Evolutionary conservation across 2,329 filamentous ascomycete genomes (phyloP), one percentile per base, ranked within the genome.

Genomic region (Didymella pinodella): DNA sequence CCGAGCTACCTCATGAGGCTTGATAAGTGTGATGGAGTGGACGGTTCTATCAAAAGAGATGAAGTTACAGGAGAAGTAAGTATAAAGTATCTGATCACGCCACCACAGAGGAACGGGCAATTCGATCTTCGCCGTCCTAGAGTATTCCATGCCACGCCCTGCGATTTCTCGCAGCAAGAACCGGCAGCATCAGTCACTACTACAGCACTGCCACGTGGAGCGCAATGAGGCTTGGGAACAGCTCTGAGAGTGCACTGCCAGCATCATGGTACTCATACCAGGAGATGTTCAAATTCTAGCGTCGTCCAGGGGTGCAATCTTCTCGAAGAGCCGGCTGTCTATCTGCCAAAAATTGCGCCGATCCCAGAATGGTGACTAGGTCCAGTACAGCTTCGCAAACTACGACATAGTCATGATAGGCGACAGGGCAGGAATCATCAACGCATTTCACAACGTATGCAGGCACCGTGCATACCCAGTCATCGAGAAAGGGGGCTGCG

Each of bases 281-380:
- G n/a, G 73, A 71, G 12, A 74, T 80, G 65, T 82, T 79, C 54
- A 72, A 80, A 60, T 73, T 82, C 7, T 80, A 82, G 57, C 70
- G 80, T 10, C 75, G 18, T 18, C 18, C 18, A 18, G 18, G 18
- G 18, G 80, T 4, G 77, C 80, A 14, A 78, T 82, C 45, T 82
- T 82, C 62, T 78, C 74, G 0, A 69, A 71, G 26, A 69, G 67
- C 31, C 77, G 75, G 75, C 65, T 75, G 18, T 65, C 77, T 44
- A 64, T 77, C 31, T 73, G 74, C 6, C 75, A 76, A 44, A 63
- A 65, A 38, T 60, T 59, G 5, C 70, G 75, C 7, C 52, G 68
- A 14, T 46, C 44, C 11, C 48, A 61, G 1, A 32, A 62, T 38
- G 65, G 64, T 12, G 62, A 67, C 29, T 68, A 59, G 34, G 41